Percentiles rank a stretch among this genome's conserved stretches.
phyloP scores from a whole-genome alignment of 225 moss, liverwort and hornwort genomes.

The Physcomitrellopsis africana region DNA sequence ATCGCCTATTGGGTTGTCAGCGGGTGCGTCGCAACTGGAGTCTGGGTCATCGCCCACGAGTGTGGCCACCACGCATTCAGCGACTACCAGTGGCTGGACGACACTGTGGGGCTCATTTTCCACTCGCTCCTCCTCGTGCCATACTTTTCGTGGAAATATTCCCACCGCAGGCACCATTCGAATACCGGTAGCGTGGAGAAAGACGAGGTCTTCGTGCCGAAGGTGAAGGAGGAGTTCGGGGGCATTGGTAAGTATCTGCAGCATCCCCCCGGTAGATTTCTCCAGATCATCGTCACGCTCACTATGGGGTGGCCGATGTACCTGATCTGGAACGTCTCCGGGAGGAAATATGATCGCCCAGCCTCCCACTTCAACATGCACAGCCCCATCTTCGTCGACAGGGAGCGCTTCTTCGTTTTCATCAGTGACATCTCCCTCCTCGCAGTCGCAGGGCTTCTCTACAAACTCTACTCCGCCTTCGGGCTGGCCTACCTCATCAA shows the following conservation, averaged over 20 bases:
- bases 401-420: conserved; percentile 77
- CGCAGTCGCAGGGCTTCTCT: conserved; percentile 48
- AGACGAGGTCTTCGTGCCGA: conserved; percentile 71
- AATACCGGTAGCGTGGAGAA: conserved; percentile 67
- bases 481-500: conserved; percentile 64
- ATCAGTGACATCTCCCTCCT: conserved; percentile 77
- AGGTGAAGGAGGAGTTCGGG: conserved; percentile 35
- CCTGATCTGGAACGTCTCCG: conserved; percentile 73
- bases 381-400: conserved; percentile 76
- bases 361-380: conserved; percentile 79
- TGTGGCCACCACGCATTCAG: conserved; percentile 98
- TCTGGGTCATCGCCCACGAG: conserved; percentile 94
- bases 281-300: conserved; percentile 55
- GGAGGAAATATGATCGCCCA: conserved; percentile 66
- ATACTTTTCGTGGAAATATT: conserved; percentile 81
- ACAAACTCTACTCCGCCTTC: conserved; percentile 46
- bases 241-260: conserved; percentile 23
- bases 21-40: conserved; percentile 84
- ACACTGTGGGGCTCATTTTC: conserved; percentile 75
- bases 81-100: conserved; percentile 90
- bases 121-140: conserved; percentile 88
- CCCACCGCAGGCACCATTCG: conserved; percentile 73
- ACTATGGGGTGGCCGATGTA: conserved; percentile 86
- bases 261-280: conserved; percentile 43
- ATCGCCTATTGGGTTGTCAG: conserved; percentile 63